phyloP scores from a whole-genome alignment of 768 basidiomycete species.

The Russula foetens region DNA sequence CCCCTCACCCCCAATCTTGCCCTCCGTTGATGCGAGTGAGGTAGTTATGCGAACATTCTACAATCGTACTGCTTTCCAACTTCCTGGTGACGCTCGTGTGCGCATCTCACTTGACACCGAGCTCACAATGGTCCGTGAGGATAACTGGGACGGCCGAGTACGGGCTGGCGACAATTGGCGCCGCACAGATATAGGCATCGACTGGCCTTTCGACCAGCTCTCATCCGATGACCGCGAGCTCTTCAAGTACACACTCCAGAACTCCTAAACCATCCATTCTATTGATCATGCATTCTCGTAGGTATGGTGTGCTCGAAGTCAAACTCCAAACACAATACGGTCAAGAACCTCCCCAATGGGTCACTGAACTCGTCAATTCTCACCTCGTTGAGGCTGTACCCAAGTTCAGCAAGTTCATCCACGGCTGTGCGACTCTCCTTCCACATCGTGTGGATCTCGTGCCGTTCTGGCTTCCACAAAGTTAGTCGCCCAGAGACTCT shows the following conservation, averaged over 20 bases:
- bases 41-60: conserved; percentile 95
- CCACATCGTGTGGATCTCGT: conserved; percentile 92
- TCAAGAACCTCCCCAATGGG: conserved; percentile 94
- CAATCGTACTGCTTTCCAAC: conserved; percentile 97
- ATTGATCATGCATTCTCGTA: conserved; percentile 22
- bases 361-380: conserved; percentile 89
- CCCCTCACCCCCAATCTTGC: background rate
- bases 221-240: conserved; percentile 74
- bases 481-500: conserved; percentile 32
- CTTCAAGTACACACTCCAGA: conserved; percentile 59
- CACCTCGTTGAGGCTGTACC: conserved; percentile 97
- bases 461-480: conserved; percentile 98
- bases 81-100: conserved; percentile 97
- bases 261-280: background rate
- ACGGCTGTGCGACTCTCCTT: conserved; percentile 89
- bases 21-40: background rate
- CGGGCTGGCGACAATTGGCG: conserved; percentile 92
- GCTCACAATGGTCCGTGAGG: conserved; percentile 89
- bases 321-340: conserved; percentile 96
- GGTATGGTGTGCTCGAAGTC: conserved; percentile 92
- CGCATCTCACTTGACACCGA: conserved; percentile 98
- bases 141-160: conserved; percentile 82
- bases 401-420: conserved; percentile 97
- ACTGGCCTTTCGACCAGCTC: conserved; percentile 80
- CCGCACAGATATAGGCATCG: conserved; percentile 86